Percentiles rank a stretch among this genome's conserved stretches.
Evolutionary conservation across 1,284 basidiomycete genomes (phyloP).

Genomic region (Ceratobasidium papillatum): DNA sequence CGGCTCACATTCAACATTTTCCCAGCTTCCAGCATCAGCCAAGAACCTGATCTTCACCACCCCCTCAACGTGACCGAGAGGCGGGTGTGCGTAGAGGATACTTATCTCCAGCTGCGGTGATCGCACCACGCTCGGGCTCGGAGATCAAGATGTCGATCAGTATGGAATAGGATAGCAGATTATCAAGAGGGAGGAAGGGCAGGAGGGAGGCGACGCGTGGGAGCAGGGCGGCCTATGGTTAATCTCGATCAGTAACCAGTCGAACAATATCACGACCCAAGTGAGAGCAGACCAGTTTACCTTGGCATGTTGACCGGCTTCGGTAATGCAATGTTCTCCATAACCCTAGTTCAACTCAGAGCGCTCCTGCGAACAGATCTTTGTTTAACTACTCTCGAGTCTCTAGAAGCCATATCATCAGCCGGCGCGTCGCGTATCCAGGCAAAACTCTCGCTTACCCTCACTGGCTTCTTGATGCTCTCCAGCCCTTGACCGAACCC

Average conservation of each 20-base stretch:
- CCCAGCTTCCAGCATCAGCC: constrained; percentile 51
- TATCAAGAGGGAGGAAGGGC: constrained; percentile 68
- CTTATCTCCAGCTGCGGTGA: constrained; percentile 63
- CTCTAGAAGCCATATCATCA: constrained; percentile 54
- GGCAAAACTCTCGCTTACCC: constrained; percentile 58
- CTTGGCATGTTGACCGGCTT: constrained; percentile 67
- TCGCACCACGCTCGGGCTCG: constrained; percentile 62
- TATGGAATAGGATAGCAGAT: constrained; percentile 58
- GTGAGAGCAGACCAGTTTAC: no score
- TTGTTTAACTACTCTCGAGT: background rate
- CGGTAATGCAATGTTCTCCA: constrained; percentile 61
- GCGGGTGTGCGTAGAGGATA: constrained; percentile 60
- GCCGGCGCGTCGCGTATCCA: constrained; percentile 44
- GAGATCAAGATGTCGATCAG: constrained; percentile 53
- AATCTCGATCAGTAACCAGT: constrained; percentile 33
- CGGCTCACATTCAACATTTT: constrained; percentile 42
- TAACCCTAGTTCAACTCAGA: constrained; percentile 57
- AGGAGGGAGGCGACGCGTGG: constrained; percentile 67
- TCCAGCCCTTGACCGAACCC: constrained; percentile 76
- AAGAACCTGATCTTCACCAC: constrained; percentile 66
- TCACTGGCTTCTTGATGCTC: constrained; percentile 80
- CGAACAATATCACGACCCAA: no score
- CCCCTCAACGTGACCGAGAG: constrained; percentile 54
- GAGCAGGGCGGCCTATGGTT: constrained; percentile 53
- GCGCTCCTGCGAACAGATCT: constrained; percentile 57